A percentile compares a stretch with the other conserved stretches of the same genome.
Evolutionary conservation across 1,284 basidiomycete genomes (phyloP).

Genomic region (Filobasidium uniguttulatum): DNA sequence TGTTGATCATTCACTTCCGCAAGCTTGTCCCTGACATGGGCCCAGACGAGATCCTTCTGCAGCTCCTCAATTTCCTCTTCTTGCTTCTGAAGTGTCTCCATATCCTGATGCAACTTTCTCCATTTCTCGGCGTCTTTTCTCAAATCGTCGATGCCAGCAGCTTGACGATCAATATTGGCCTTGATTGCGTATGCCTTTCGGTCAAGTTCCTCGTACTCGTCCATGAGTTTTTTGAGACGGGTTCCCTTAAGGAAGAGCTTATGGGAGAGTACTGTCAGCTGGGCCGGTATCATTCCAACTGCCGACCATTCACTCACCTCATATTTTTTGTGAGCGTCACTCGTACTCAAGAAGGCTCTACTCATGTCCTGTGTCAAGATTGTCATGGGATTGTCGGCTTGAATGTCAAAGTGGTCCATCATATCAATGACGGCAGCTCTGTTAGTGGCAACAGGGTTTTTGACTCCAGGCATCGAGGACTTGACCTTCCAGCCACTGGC

Average conservation of each 20-base stretch:
- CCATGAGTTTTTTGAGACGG: slow-evolving; percentile 70
- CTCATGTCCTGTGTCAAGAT: slow-evolving; percentile 77
- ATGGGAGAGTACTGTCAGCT: neutral
- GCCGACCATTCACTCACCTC: slow-evolving; percentile 43
- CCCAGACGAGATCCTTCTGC: slow-evolving; percentile 73
- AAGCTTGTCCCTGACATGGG: slow-evolving; percentile 64
- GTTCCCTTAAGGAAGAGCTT: slow-evolving; percentile 93
- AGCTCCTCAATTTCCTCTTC: slow-evolving; percentile 6
- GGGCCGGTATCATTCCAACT: neutral
- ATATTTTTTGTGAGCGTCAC: slow-evolving; percentile 78
- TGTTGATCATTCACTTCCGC: slow-evolving; percentile 41
- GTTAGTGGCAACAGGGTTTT: slow-evolving; percentile 56
- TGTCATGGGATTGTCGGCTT: slow-evolving; percentile 90
- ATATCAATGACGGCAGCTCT: slow-evolving; percentile 51
- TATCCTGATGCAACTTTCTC: slow-evolving; percentile 4
- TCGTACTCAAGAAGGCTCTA: slow-evolving; percentile 74
- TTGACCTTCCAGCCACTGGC: slow-evolving; percentile 71
- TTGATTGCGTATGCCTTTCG: slow-evolving; percentile 21
- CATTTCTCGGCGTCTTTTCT: slow-evolving; percentile 18
- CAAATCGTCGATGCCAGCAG: slow-evolving; percentile 16
- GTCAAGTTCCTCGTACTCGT: slow-evolving; percentile 68
- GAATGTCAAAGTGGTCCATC: slow-evolving; percentile 82
- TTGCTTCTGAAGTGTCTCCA: slow-evolving; percentile 6
- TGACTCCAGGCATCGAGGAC: slow-evolving; percentile 31
- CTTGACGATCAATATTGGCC: slow-evolving; percentile 18